A percentile compares a stretch with the other conserved stretches of the same genome.
These are phyloP conservation scores for Acrocalymma vagum DNA, from an alignment of 2,329 filamentous ascomycete species.

Conservation along the genomic window DNA sequence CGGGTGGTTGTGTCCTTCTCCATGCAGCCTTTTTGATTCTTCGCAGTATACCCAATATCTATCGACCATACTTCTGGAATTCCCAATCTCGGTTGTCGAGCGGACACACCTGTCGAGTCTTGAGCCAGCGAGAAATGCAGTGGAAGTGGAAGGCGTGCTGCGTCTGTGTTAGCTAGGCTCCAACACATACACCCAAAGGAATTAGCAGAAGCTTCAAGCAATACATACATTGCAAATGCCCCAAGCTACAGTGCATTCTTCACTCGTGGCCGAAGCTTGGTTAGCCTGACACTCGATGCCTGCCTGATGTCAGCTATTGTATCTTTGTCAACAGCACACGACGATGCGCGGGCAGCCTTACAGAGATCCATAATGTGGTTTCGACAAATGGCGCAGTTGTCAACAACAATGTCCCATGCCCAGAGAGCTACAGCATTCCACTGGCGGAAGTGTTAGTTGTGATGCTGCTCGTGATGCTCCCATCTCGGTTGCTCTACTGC, in stretches of 20 bases:
- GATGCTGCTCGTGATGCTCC: slow-evolving; percentile 9
- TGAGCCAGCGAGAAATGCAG: slow-evolving; percentile 98
- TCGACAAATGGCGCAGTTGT: slow-evolving; percentile 98
- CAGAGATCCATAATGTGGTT: slow-evolving; percentile 99
- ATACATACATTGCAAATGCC: slow-evolving; percentile 95
- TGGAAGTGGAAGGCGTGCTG: slow-evolving; percentile 99
- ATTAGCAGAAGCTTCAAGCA: neutral
- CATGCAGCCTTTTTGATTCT: neutral
- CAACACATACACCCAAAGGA: no score
- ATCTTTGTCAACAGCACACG: slow-evolving; percentile 15
- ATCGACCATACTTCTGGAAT: slow-evolving; percentile 96
- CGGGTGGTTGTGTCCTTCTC: no score
- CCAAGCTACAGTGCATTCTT: slow-evolving; percentile 99
- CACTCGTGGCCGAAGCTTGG: slow-evolving; percentile 94
- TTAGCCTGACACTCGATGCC: slow-evolving; percentile 99
- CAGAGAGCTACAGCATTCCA: slow-evolving; percentile 98
- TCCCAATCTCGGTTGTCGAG: slow-evolving; percentile 99
- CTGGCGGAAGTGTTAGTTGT: slow-evolving; percentile 59
- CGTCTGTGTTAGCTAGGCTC: slow-evolving; percentile 44
- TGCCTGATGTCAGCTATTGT: slow-evolving; percentile 63
- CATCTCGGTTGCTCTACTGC: neutral
- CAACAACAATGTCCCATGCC: slow-evolving; percentile 99
- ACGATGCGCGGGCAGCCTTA: slow-evolving; percentile 49
- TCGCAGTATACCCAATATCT: slow-evolving; percentile 11
- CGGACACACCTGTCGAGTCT: slow-evolving; percentile 98